Percentiles rank a stretch among this genome's conserved stretches.
Conservation (phyloP, 805 yeast species). For the Wickerhamiella bombiphila region DNA sequence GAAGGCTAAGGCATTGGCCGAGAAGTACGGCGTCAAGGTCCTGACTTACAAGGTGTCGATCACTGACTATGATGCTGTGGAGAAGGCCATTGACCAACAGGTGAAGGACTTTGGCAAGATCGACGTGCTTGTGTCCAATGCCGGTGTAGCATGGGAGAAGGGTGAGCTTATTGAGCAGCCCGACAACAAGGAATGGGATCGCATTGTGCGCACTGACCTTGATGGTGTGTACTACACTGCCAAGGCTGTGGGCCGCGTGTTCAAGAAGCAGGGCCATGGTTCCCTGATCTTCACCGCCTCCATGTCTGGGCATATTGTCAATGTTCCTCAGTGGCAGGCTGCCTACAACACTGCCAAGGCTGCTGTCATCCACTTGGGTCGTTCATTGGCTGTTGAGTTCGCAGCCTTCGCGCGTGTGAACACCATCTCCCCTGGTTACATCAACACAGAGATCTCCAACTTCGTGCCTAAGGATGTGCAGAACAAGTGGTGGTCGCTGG, state of each 20-base stretch:
- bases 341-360: slow-evolving; percentile 82
- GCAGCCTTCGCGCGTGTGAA: slow-evolving; percentile 78
- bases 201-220: slow-evolving; percentile 58
- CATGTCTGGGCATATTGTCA: slow-evolving; percentile 78
- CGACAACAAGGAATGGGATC: slow-evolving; percentile 50
- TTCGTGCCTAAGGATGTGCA: slow-evolving; percentile 32
- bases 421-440: slow-evolving; percentile 76
- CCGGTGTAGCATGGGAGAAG: slow-evolving; percentile 71
- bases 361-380: slow-evolving; percentile 43
- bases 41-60: slow-evolving; percentile 54
- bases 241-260: slow-evolving; percentile 54
- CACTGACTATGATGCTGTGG: slow-evolving; percentile 36
- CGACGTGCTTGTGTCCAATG: slow-evolving; percentile 78
- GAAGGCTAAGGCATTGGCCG: slow-evolving; percentile 40
- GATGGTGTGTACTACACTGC: slow-evolving; percentile 74
- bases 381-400: slow-evolving; percentile 78
- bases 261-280: slow-evolving; percentile 60
- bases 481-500: slow-evolving; percentile 32
- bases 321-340: slow-evolving; percentile 77
- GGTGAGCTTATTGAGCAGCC: slow-evolving; percentile 40
- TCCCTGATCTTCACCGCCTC: slow-evolving; percentile 76
- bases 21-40: slow-evolving; percentile 44
- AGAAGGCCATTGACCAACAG: slow-evolving; percentile 34
- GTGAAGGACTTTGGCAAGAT: slow-evolving; percentile 61
- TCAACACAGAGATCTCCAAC: slow-evolving; percentile 51